Evolutionary conservation across 1,284 basidiomycete species (phyloP), one percentile per base, ranked within the genome.

Genomic region (Cronartium quercuum): DNA sequence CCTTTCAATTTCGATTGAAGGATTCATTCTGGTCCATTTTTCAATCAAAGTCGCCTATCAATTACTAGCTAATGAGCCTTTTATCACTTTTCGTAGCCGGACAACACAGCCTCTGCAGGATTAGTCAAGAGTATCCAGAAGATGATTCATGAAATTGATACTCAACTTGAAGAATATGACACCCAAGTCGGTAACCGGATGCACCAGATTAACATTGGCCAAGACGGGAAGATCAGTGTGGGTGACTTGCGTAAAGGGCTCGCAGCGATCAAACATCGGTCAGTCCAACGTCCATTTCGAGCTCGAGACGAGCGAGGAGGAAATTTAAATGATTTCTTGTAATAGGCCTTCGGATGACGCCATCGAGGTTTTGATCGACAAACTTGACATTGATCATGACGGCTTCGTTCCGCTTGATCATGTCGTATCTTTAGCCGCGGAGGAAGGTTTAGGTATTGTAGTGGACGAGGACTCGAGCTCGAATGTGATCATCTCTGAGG

Each of bases 81-180:
- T 15, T 42, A 35, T 15, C 12, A 37, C 57, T 41, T n/a, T 24
- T 67, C 40, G 15, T 29, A 75, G 71, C 58, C 71, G 34, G 64
- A 66, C n/a, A 63, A 67, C 37, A 51, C 29, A 10, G 21, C 40
- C 7, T 75, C 89, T 38, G 89, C 89, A 70, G 89, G 90, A 38
- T 85, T 98, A 77, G 92, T 91, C 78, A 97, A 98, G 84, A 90
- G 92, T 63, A 94, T 99, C 82, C 90, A 93, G 76, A 86, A 87
- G 47, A 97, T 99, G 93, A 87, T 99, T 76, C 92, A 90, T 79
- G 95, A 95, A 86, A 91, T 99, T 82, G 95, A 99, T 84, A 83
- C 86, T 57, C 95, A 98, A 82, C 86, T 98, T 10, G 88, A 91
- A 79, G 93, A 90, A 77, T 98, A 98, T 83, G 69, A 76, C 80